phyloP scores from a whole-genome alignment of 1,139 yeast genomes.

The Debaryomycetaceae sp. region DNA sequence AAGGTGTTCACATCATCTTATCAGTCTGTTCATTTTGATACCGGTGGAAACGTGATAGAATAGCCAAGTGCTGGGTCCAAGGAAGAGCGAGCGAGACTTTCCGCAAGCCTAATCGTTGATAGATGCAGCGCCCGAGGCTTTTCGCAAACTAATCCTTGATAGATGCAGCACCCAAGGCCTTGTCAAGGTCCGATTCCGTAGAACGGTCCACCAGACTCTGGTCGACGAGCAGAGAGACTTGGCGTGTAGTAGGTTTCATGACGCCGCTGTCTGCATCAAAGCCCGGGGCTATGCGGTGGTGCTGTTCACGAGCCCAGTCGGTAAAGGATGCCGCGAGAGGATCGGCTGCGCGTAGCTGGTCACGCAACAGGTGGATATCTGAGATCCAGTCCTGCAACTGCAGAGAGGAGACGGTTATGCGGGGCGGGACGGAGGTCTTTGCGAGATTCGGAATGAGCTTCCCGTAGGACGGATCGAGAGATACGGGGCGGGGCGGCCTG shows the following conservation, averaged over 20 bases:
- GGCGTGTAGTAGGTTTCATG: conserved; percentile 21
- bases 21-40: conserved; percentile 15
- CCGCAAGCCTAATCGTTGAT: background rate
- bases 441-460: conserved; percentile 27
- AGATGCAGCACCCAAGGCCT: conserved; percentile 21
- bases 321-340: conserved; percentile 11
- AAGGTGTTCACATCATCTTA: no score
- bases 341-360: conserved; percentile 4
- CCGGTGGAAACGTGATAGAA: background rate
- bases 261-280: conserved; percentile 20
- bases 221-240: background rate
- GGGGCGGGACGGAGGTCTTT: conserved; percentile 29
- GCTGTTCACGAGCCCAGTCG: conserved; percentile 26
- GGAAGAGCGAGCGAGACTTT: no score
- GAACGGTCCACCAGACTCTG: no score
- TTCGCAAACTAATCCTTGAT: conserved; percentile 10
- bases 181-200: conserved; percentile 6
- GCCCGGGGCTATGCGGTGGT: conserved; percentile 32
- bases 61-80: no score
- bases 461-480: conserved; percentile 41
- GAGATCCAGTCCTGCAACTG: conserved; percentile 21
- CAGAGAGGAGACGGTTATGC: conserved; percentile 16
- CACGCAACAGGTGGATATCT: conserved; percentile 1
- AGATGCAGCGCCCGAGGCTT: no score
- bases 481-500: conserved; percentile 48